These are phyloP conservation scores for Penicillium crystallinum DNA, from an alignment of 495 filamentous ascomycete genomes.

Conservation along the genomic window DNA sequence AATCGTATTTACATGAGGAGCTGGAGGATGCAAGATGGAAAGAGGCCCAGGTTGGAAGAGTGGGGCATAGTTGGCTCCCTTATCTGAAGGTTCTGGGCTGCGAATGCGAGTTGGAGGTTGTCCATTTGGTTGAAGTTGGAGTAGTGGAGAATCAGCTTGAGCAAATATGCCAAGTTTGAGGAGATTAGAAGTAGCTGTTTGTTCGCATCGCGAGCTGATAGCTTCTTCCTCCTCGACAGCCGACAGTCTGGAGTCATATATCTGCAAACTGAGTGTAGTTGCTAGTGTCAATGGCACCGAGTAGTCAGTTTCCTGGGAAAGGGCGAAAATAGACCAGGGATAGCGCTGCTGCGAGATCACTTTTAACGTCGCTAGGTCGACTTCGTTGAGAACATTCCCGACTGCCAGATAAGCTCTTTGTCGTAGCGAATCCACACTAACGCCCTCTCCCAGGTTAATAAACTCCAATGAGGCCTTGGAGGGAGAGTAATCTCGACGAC, in stretches of 20 bases:
- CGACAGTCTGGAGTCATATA: conserved; percentile 68
- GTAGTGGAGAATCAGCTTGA: conserved; percentile 33
- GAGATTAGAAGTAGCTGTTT: conserved; percentile 21
- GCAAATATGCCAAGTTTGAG: conserved; percentile 32
- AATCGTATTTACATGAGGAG: conserved; percentile 45
- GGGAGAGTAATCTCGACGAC: conserved; percentile 36
- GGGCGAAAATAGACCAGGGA: conserved; percentile 75
- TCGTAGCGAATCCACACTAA: conserved; percentile 69
- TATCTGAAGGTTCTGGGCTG: conserved; percentile 34
- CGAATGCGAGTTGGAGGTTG: conserved; percentile 40
- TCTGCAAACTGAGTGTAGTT: conserved; percentile 74
- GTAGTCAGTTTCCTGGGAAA: conserved; percentile 69
- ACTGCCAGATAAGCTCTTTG: conserved; percentile 74
- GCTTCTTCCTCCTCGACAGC: conserved; percentile 39
- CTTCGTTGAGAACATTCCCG: conserved; percentile 69
- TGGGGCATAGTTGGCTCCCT: conserved; percentile 56
- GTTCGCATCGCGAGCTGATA: conserved; percentile 39
- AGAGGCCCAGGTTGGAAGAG: conserved; percentile 78
- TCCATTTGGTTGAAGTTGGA: conserved; percentile 38
- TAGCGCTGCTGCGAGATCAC: conserved; percentile 68
- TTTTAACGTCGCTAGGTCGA: conserved; percentile 75
- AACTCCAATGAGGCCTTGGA: conserved; percentile 46
- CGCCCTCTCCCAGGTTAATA: conserved; percentile 75
- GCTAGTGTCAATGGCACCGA: conserved; percentile 77
- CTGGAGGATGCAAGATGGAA: conserved; percentile 71